Percentiles rank a stretch among this genome's conserved stretches.
Evolutionary conservation across 2,329 filamentous ascomycete genomes (phyloP).

Genomic region (Pseudogymnoascus sp.): DNA sequence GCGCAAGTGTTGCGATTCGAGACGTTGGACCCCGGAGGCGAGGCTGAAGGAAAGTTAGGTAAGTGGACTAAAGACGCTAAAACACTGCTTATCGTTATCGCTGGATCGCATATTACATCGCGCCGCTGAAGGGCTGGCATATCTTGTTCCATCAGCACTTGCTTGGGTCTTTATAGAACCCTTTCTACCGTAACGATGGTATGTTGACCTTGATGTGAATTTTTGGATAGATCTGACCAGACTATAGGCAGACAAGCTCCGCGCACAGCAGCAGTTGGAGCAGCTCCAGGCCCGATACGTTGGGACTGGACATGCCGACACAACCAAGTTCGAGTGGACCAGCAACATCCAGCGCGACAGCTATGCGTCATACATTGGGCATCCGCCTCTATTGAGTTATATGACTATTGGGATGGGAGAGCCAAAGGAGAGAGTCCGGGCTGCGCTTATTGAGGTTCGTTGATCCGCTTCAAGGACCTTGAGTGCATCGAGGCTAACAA

Average conservation of each 20-base stretch:
- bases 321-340: conserved; percentile 94
- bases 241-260: conserved; percentile 84
- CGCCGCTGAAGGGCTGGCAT: neutral
- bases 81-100: neutral
- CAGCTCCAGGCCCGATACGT: conserved; percentile 92
- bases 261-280: conserved; percentile 95
- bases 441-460: conserved; percentile 67
- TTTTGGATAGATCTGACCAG: neutral
- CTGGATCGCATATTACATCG: neutral
- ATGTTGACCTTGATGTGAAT: neutral
- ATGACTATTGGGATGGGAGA: conserved; percentile 87
- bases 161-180: neutral
- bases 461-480: neutral
- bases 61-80: neutral
- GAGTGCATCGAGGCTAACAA: conserved; percentile 10
- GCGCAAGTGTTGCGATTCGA: conserved; percentile 7
- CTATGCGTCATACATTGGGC: conserved; percentile 80
- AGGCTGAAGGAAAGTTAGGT: conserved; percentile 3
- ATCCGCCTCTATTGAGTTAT: conserved; percentile 80
- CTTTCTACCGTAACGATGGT: neutral
- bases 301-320: conserved; percentile 93
- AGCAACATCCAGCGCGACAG: conserved; percentile 94
- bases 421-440: conserved; percentile 69
- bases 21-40: neutral
- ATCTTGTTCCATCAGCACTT: neutral